A percentile compares a stretch with the other conserved stretches of the same genome.
phyloP scores from a whole-genome alignment of 2,329 filamentous ascomycete species.

The Eutypella sp. region DNA sequence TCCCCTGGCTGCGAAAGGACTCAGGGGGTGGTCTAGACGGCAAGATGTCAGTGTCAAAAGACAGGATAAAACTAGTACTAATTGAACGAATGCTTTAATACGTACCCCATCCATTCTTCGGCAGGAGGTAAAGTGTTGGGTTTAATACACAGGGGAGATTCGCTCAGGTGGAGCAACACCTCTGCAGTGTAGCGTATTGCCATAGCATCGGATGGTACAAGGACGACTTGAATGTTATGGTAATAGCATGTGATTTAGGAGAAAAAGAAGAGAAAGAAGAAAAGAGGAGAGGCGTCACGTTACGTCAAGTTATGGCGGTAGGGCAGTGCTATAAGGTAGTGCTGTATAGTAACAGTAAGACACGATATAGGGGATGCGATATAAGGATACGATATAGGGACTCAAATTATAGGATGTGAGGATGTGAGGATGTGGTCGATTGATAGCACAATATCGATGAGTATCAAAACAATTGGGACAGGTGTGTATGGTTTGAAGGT shows the following conservation, averaged over 20 bases:
- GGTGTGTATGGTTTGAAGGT: too few relatives aligned
- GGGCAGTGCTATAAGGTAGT: too few relatives aligned
- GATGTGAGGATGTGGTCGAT: neutral
- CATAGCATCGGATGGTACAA: slow-evolving; percentile 34
- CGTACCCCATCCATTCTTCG: slow-evolving; percentile 96
- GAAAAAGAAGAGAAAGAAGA: too few relatives aligned
- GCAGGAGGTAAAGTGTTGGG: slow-evolving; percentile 74
- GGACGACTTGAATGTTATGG: neutral
- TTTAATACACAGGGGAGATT: slow-evolving; percentile 79
- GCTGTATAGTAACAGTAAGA: too few relatives aligned
- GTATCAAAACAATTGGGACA: neutral
- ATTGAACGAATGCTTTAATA: slow-evolving; percentile 9
- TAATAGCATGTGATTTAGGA: neutral
- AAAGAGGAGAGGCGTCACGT: too few relatives aligned
- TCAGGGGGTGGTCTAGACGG: slow-evolving; percentile 40
- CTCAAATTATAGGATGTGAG: neutral
- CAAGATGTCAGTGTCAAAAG: slow-evolving; percentile 9
- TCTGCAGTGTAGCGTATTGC: slow-evolving; percentile 68
- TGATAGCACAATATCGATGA: neutral
- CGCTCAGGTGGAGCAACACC: slow-evolving; percentile 67
- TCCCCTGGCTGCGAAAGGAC: slow-evolving; percentile 35
- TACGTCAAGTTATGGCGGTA: too few relatives aligned
- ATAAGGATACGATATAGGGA: neutral
- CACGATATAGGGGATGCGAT: neutral
- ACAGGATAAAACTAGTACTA: neutral